A percentile compares a stretch with the other conserved stretches of the same genome.
phyloP scores from a whole-genome alignment of 1,284 basidiomycete species.

The Stygiomarasmius scandens region DNA sequence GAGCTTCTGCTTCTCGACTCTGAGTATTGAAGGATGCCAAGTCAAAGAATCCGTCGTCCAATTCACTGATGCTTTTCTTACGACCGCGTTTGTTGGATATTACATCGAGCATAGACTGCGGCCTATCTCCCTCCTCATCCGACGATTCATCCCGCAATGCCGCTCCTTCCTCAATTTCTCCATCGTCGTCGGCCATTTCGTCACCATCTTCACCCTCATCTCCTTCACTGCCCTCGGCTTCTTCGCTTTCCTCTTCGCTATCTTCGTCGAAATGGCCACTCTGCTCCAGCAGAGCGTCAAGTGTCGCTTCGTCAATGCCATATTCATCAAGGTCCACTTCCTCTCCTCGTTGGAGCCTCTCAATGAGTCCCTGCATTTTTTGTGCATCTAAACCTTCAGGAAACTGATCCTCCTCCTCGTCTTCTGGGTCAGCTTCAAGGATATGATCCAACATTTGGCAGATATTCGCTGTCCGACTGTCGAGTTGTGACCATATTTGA shows the following conservation, averaged over 20 bases:
- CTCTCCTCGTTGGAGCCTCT: slow-evolving; percentile 28
- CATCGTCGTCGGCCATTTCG: slow-evolving; percentile 24
- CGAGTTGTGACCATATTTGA: slow-evolving; percentile 93
- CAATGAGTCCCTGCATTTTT: slow-evolving; percentile 26
- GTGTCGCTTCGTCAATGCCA: slow-evolving; percentile 26
- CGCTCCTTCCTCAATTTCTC: slow-evolving; percentile 27
- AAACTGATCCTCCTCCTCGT: slow-evolving; percentile 27
- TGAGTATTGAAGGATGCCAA: slow-evolving; percentile 89
- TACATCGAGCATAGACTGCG: slow-evolving; percentile 11
- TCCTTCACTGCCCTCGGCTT: slow-evolving; percentile 35
- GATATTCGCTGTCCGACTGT: slow-evolving; percentile 70
- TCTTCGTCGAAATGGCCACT: slow-evolving; percentile 29
- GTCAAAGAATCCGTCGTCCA: slow-evolving; percentile 96
- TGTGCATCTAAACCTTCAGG: slow-evolving; percentile 31
- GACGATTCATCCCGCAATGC: slow-evolving; percentile 14
- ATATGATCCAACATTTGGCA: slow-evolving; percentile 66
- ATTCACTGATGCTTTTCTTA: slow-evolving; percentile 34
- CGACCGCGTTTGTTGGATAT: slow-evolving; percentile 2
- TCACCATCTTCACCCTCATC: slow-evolving; percentile 41
- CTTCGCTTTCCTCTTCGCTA: slow-evolving; percentile 35
- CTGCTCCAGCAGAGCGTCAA: slow-evolving; percentile 13
- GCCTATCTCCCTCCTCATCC: slow-evolving; percentile 25
- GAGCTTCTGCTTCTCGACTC: slow-evolving; percentile 80
- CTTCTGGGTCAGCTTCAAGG: slow-evolving; percentile 49
- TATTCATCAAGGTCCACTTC: slow-evolving; percentile 29